Percentiles rank a stretch among this genome's conserved stretches.
Evolutionary conservation across 78 protist species (phyloP).

Genomic region (Dictyostelium brefeldianum): DNA sequence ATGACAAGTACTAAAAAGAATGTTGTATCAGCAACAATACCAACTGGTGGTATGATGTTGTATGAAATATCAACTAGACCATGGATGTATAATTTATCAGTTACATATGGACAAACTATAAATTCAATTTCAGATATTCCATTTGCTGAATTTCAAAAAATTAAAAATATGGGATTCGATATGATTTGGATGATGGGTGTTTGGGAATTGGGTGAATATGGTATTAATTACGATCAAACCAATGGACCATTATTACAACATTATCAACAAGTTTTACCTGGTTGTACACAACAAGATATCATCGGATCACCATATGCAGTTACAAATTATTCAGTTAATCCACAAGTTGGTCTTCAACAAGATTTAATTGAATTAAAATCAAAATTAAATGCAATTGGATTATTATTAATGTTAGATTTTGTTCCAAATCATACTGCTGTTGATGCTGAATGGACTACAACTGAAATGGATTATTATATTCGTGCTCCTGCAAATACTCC

Average conservation of each 20-base stretch:
- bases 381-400: conserved; percentile 80
- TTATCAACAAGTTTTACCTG: conserved; percentile 83
- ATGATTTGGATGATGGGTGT: conserved; percentile 94
- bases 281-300: conserved; percentile 80
- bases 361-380: conserved; percentile 70
- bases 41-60: conserved; percentile 77
- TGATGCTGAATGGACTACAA: conserved; percentile 70
- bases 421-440: conserved; percentile 95
- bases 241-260: conserved; percentile 77
- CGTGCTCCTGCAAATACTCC: conserved; percentile 68
- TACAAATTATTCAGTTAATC: conserved; percentile 82
- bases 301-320: conserved; percentile 96
- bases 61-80: conserved; percentile 83
- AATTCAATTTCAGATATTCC: conserved; percentile 66
- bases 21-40: conserved; percentile 6
- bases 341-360: conserved; percentile 76
- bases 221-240: conserved; percentile 85
- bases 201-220: conserved; percentile 91
- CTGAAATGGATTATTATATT: conserved; percentile 73
- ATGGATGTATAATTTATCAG: conserved; percentile 69
- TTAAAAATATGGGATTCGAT: conserved; percentile 79
- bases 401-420: conserved; percentile 89
- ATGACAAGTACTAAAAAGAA: not conserved
- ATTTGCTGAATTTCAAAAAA: conserved; percentile 62
- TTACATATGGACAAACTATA: conserved; percentile 7